Base-by-base conservation (phyloP, 148 eudicot genomes). In the Drosera capensis region DNA sequence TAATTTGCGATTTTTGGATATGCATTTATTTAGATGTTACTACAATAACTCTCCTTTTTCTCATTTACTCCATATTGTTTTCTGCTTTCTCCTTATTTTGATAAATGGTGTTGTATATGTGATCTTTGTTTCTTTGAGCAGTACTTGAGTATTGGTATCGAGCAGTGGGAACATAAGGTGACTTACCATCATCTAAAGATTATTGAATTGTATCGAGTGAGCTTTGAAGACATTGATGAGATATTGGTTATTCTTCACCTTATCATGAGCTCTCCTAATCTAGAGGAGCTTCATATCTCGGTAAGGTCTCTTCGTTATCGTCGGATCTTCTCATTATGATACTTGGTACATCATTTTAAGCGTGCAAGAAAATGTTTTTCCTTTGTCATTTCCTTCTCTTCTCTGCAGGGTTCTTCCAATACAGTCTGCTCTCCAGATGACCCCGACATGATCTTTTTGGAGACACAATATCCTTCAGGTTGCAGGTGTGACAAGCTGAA, bases 191-290 rank as follows among this genome's bases (percentile, higher is more conserved):
- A 54, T 45, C 65, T 90, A 46, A 85, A 78, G 63, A 43, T 64
- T 29, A 68, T 90, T 52, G 82, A 90, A 58, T 40, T 90, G 35
- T 67, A 71, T 63, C 88, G 85, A 80, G 85, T 85, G 46, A 81
- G 82, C 49, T 85, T 85, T 49, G 99, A 90, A 54, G 95, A 90
- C 66, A 59, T 70, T 70, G 78, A 85, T 57, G 99, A 90, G 67
- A 73, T 81, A 39, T 40, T 68, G 52, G 95, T 78, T 42, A 70
- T 85, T 65, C 88, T 90, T 59, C 85, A 74, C 40, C 66, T 90
- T 66, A 76, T 90, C 58, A 54, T 63, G 55, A 79, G 66, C 57
- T 74, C 99, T 44, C 99, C 95, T 7, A 71, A 63, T 50, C 55
- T 90, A 44, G 58, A 71, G 56, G 95, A 81, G 57, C 95, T 90